Percentiles rank a stretch among this genome's conserved stretches.
phyloP scores from a whole-genome alignment of 352 stramenopile genomes.

The Pythium pectinolyticum region DNA sequence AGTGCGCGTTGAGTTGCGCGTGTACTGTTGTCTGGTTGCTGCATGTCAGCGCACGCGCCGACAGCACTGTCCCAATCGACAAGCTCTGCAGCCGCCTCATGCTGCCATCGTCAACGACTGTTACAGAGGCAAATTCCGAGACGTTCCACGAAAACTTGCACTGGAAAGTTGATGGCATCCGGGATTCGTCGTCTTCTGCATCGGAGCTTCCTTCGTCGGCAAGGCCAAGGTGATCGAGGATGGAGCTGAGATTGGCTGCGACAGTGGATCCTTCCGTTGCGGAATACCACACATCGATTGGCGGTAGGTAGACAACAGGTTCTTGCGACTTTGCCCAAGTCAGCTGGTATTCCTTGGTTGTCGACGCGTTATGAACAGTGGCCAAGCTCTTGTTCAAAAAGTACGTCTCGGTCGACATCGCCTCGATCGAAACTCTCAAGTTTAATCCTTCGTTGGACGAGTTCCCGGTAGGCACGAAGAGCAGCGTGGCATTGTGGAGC shows the following conservation, averaged over 20 bases:
- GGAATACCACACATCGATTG: constrained; percentile 15
- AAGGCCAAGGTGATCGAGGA: not conserved
- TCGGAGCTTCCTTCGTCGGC: not conserved
- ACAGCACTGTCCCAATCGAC: not conserved
- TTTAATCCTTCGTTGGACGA: not conserved
- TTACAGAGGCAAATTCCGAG: not conserved
- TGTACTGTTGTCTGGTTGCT: not conserved
- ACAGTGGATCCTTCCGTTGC: not conserved
- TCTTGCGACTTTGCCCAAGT: not conserved
- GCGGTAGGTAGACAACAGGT: not conserved
- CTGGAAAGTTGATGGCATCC: not conserved
- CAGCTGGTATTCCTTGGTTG: constrained; percentile 1
- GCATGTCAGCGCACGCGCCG: not conserved
- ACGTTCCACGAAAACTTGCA: constrained; percentile 14
- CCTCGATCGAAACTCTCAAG: constrained; percentile 13
- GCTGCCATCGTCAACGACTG: not conserved
- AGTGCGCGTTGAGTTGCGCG: not conserved
- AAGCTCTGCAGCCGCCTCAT: not conserved
- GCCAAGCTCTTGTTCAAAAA: constrained; percentile 13
- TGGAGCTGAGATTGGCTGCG: not conserved
- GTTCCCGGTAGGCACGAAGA: constrained; percentile 8
- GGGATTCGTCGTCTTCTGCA: not conserved
- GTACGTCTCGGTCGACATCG: constrained; percentile 9
- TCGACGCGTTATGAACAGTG: not conserved
- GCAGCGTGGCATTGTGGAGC: constrained; percentile 5